Evolutionary conservation across 177 flowering plant species (phyloP), one percentile per base, ranked within the genome.

Genomic region (Vitis hybrid): DNA sequence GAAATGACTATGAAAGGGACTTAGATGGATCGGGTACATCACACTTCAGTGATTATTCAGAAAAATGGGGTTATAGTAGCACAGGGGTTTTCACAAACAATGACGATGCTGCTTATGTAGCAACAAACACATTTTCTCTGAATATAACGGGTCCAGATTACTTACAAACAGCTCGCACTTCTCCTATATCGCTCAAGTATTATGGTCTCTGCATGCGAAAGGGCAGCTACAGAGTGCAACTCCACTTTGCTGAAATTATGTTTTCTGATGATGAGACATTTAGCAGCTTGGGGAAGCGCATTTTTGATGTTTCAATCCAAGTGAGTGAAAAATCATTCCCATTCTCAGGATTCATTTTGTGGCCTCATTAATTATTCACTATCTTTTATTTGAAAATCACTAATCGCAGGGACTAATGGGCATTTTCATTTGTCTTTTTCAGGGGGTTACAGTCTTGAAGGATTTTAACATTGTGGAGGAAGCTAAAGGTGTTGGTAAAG

Each of bases 221-320:
- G 17, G 99, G 99, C 7, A 89, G 80, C 68, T 95, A 95, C 72
- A 85, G 68, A 64, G 97, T 95, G 64, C 72, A 75, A 62, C 97
- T 95, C 23, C 94, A 93, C 75, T 95, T 95, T 82, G 92, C 99
- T 40, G 99, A 95, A 80, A 91, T 89, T 23, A 78, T 81, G 83
- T 84, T 68, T 60, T 62, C 85, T 14, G 74, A 85, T 84, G 77
- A 86, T 60, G 61, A 76, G 61, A 80, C 81, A 12, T 90, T 71
- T 69, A 81, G 75, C 72, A 86, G 89, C 65, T 68, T 80, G 60
- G 99, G 99, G n/a, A 85, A 70, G 79, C 94, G 99, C 56, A 72
- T 84, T 64, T 95, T 95, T 73, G 98, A 95, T 74, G 86, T 93
- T 4, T 81, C 87, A 5, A 87, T 95, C 55, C 99, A 92, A 79